Base-by-base conservation (phyloP, 2,329 filamentous ascomycete genomes). In the Hymenoscyphus occultus region DNA sequence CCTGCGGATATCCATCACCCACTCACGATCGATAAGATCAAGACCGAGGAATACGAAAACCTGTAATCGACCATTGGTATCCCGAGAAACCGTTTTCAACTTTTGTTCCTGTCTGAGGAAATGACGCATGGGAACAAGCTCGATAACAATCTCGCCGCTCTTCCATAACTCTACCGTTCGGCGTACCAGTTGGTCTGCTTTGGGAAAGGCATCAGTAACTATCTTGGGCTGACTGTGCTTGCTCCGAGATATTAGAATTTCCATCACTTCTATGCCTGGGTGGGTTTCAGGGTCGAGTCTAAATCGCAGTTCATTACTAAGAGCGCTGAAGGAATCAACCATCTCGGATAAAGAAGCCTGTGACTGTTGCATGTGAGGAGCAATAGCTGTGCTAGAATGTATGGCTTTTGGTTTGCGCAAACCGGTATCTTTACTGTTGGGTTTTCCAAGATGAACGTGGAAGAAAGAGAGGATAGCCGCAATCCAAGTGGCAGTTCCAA, bases 401-500 rank as follows among this genome's bases (percentile, higher is more conserved):
- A 54, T 32, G 12, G 76, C 54, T n/a, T 19, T 56, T 5, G 10
- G 40, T 13, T 7, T 65, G 7, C 58, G 22, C 14, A 45, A 48
- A 14, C 59, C 59, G 10, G 45, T 48, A 14, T 56, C 42, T 16
- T 51, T 35, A 19, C 35, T 73, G 68, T 78, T 74, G 56, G 78
- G 77, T 1, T 81, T 80, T 72, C 81, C 78, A 10, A 81, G 78
- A 67, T 61, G 59, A 84, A 77, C 48, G 82, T 82, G 1, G 81
- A 81, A 12, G 77, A 80, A 64, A 76, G 81, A 81, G 4, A 84
- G 74, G 19, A 84, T 71, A 10, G 81, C 83, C 31, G 80, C 79
- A n/a, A 77, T 82, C 83, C 83, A 85, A 10, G 82, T 84, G 4
- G 79, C 76, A 3, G 76, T 71, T 5, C 76, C 81, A 5, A 84